A percentile compares a stretch with the other conserved stretches of the same genome.
Conservation (phyloP, 495 filamentous ascomycete genomes). For the Parachaetomium inaequale region DNA sequence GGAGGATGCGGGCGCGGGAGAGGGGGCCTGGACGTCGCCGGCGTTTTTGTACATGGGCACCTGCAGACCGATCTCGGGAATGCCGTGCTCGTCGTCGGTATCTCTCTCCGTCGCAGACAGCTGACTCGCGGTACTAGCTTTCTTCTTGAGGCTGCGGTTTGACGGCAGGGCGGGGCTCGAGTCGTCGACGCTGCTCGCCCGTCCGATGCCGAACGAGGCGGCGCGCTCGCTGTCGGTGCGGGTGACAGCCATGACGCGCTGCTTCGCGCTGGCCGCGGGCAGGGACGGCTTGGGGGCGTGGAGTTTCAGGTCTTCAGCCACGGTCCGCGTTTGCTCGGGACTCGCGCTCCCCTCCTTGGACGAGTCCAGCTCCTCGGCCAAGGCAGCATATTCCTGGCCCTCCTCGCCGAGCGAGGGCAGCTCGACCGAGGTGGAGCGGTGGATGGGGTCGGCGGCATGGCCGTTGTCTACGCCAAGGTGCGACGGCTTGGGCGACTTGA, state of each 20-base stretch:
- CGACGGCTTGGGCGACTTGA: slow-evolving; percentile 28
- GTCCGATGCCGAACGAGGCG: slow-evolving; percentile 75
- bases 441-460: slow-evolving; percentile 45
- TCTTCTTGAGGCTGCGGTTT: slow-evolving; percentile 55
- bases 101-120: slow-evolving; percentile 44
- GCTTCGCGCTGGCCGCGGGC: slow-evolving; percentile 71
- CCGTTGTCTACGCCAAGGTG: slow-evolving; percentile 42
- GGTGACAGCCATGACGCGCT: slow-evolving; percentile 74
- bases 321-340: slow-evolving; percentile 68
- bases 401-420: slow-evolving; percentile 86
- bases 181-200: slow-evolving; percentile 50
- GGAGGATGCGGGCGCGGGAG: slow-evolving; percentile 61
- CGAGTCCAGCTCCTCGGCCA: slow-evolving; percentile 45
- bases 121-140: slow-evolving; percentile 56
- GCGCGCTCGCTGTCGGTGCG: slow-evolving; percentile 84
- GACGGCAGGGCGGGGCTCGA: slow-evolving; percentile 33
- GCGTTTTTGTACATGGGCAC: slow-evolving; percentile 94
- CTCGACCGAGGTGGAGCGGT: slow-evolving; percentile 71
- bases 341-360: slow-evolving; percentile 36
- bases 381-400: slow-evolving; percentile 76
- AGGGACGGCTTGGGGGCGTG: slow-evolving; percentile 89
- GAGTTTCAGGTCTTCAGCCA: slow-evolving; percentile 76
- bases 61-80: slow-evolving; percentile 82
- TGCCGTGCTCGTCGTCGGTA: slow-evolving; percentile 73
- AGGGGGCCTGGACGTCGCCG: slow-evolving; percentile 94